These are phyloP conservation scores for Camellia sinensis DNA, from an alignment of 148 eudicot genomes.

Conservation along the genomic window DNA sequence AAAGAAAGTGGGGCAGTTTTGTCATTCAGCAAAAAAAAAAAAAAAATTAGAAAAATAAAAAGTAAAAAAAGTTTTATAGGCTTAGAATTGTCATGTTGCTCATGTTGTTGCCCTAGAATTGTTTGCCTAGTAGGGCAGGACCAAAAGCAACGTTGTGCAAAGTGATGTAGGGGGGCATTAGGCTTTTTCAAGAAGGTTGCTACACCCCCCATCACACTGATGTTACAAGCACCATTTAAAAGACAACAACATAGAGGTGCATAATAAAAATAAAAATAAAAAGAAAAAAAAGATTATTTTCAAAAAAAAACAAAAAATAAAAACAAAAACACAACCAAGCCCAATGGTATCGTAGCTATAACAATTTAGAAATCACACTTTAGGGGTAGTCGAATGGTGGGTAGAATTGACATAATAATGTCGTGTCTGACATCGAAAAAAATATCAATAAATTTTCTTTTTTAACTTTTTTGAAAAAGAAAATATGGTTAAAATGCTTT, in stretches of 20 bases:
- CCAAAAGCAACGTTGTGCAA: conserved; percentile 25
- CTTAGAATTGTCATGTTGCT: conserved; percentile 19
- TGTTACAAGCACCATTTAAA: conserved; percentile 10
- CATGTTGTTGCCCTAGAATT: conserved; percentile 20
- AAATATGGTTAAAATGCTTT: background rate
- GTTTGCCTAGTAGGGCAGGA: conserved; percentile 34
- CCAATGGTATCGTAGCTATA: no score
- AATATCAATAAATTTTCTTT: background rate
- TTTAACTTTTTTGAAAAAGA: background rate
- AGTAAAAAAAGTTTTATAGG: background rate
- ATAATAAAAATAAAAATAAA: background rate
- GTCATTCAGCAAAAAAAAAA: conserved; percentile 23
- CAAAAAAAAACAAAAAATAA: background rate
- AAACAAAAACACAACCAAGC: background rate
- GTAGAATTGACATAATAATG: background rate
- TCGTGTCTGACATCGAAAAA: background rate
- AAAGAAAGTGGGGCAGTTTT: conserved; percentile 39
- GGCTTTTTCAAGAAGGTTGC: conserved; percentile 17
- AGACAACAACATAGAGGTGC: background rate
- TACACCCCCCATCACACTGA: conserved; percentile 18
- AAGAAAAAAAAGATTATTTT: background rate
- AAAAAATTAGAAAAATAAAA: conserved; percentile 6
- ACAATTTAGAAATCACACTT: no score
- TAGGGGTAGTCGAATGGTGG: background rate
- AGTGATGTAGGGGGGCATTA: conserved; percentile 22